phyloP scores from a whole-genome alignment of 305 asterid species.

The Fraxinus dipetala region DNA sequence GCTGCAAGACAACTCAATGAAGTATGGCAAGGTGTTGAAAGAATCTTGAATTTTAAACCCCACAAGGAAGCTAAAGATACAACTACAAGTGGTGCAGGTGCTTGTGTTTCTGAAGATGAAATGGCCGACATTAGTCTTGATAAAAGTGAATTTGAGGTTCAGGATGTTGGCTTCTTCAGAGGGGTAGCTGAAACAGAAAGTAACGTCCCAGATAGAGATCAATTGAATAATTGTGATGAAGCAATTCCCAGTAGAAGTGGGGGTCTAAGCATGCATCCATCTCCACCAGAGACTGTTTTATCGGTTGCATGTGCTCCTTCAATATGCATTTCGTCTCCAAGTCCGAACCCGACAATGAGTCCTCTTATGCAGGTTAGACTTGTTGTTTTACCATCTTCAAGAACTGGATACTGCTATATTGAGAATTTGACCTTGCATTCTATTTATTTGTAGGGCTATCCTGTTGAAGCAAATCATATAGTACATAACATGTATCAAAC shows the following conservation, averaged over 20 bases:
- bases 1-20: slow-evolving; percentile 55
- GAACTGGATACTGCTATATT: not conserved
- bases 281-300: slow-evolving; percentile 36
- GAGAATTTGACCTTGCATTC: slow-evolving; percentile 16
- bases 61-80: slow-evolving; percentile 32
- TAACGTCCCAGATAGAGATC: slow-evolving; percentile 37
- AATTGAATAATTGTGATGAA: slow-evolving; percentile 38
- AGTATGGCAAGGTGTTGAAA: slow-evolving; percentile 52
- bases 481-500: slow-evolving; percentile 51
- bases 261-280: slow-evolving; percentile 24
- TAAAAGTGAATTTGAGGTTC: slow-evolving; percentile 40
- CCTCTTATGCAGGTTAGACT: slow-evolving; percentile 50
- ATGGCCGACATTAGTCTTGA: slow-evolving; percentile 33
- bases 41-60: slow-evolving; percentile 45
- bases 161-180: slow-evolving; percentile 37
- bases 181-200: slow-evolving; percentile 38
- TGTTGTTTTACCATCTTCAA: not conserved
- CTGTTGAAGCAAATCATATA: slow-evolving; percentile 46
- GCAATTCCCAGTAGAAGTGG: slow-evolving; percentile 28
- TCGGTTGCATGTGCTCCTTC: slow-evolving; percentile 49
- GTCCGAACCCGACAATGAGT: slow-evolving; percentile 43
- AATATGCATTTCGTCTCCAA: slow-evolving; percentile 41
- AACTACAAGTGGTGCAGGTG: not conserved
- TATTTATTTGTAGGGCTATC: slow-evolving; percentile 43
- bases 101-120: slow-evolving; percentile 35